These are phyloP conservation scores for Brasilioporus rufonigricans DNA, from an alignment of 768 basidiomycete species.

Conservation along the genomic window DNA sequence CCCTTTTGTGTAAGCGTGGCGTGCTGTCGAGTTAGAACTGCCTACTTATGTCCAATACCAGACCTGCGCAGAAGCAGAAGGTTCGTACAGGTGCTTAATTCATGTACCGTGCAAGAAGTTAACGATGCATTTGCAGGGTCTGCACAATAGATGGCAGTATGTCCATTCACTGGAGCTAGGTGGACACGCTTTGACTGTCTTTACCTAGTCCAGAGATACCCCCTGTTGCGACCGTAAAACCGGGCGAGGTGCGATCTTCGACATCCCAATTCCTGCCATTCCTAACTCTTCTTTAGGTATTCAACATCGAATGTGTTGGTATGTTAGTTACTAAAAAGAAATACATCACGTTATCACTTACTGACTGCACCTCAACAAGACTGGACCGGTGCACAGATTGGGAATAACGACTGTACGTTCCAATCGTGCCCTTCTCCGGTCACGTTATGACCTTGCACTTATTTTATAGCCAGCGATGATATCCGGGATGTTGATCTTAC, in stretches of 20 bases:
- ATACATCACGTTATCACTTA: background rate
- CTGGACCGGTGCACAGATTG: slow-evolving; percentile 79
- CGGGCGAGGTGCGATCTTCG: slow-evolving; percentile 46
- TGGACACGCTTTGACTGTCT: background rate
- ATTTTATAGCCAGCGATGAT: slow-evolving; percentile 56
- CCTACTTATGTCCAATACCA: slow-evolving; percentile 8
- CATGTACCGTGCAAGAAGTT: background rate
- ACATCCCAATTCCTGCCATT: background rate
- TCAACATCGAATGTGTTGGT: slow-evolving; percentile 72
- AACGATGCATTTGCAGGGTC: slow-evolving; percentile 37
- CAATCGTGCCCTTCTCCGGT: background rate
- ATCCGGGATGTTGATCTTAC: slow-evolving; percentile 62
- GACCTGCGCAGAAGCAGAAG: slow-evolving; percentile 56
- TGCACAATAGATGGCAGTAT: slow-evolving; percentile 77
- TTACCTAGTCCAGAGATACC: slow-evolving; percentile 60
- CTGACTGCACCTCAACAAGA: slow-evolving; percentile 36
- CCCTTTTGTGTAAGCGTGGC: slow-evolving; percentile 56
- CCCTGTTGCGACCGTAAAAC: slow-evolving; percentile 58
- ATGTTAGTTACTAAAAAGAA: slow-evolving; percentile 13
- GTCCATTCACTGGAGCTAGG: slow-evolving; percentile 20
- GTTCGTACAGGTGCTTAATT: slow-evolving; percentile 29
- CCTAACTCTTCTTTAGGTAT: slow-evolving; percentile 40
- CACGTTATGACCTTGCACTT: background rate
- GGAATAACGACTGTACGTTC: slow-evolving; percentile 65
- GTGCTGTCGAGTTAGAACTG: background rate